phyloP scores from a whole-genome alignment of 768 basidiomycete species.

The Tylopilus sp. region DNA sequence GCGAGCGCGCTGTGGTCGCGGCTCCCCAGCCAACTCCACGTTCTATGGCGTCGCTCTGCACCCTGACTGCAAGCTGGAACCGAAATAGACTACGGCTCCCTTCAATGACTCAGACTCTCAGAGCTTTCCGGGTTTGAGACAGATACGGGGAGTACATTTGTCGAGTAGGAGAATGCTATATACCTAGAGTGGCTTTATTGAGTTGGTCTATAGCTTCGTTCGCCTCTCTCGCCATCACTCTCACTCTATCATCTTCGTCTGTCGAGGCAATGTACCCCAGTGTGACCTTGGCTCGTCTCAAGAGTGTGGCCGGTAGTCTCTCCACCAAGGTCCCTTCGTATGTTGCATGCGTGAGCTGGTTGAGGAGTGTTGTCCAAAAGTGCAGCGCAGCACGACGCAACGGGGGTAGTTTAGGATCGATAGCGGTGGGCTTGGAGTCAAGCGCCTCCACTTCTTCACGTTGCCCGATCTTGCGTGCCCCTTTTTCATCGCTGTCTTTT shows the following conservation, averaged over 20 bases:
- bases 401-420: constrained; percentile 66
- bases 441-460: constrained; percentile 25
- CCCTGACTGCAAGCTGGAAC: constrained; percentile 36
- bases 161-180: constrained; percentile 2
- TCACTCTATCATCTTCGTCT: constrained; percentile 69
- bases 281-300: constrained; percentile 55
- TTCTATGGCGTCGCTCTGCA: constrained; percentile 18
- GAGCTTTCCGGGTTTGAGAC: constrained; percentile 73
- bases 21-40: constrained; percentile 21
- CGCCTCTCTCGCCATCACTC: constrained; percentile 75
- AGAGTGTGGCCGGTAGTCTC: constrained; percentile 27
- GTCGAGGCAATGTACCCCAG: constrained; percentile 66
- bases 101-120: constrained; percentile 77
- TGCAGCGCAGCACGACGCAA: constrained; percentile 86
- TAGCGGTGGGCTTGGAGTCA: constrained; percentile 56
- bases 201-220: constrained; percentile 52
- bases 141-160: constrained; percentile 77
- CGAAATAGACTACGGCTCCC: constrained; percentile 58
- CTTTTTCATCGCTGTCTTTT: constrained; percentile 18
- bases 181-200: constrained; percentile 41
- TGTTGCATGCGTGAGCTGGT: constrained; percentile 49
- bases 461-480: constrained; percentile 3
- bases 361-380: constrained; percentile 68
- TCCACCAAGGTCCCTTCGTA: constrained; percentile 38
- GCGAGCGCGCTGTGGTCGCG: constrained; percentile 24